phyloP scores from a whole-genome alignment of 495 filamentous ascomycete genomes.

The Pyronema domesticum region DNA sequence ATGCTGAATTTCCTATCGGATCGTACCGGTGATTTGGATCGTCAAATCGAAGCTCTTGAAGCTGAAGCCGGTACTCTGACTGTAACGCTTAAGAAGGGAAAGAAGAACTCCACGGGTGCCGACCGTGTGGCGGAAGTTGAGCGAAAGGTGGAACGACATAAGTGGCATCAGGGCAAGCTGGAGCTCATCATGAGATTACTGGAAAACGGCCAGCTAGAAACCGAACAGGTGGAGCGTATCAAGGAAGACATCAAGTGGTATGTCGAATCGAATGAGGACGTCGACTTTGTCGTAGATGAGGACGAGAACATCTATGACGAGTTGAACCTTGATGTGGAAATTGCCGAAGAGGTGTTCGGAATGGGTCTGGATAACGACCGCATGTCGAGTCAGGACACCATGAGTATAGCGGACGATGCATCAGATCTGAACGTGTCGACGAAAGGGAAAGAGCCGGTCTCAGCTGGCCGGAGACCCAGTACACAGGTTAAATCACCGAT shows the following conservation, averaged over 20 bases:
- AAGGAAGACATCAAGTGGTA: slow-evolving; percentile 92
- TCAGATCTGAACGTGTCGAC: slow-evolving; percentile 47
- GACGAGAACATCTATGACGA: slow-evolving; percentile 86
- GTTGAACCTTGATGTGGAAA: slow-evolving; percentile 72
- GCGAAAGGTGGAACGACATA: slow-evolving; percentile 71
- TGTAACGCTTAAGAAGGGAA: slow-evolving; percentile 82
- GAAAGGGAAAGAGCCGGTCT: slow-evolving; percentile 27
- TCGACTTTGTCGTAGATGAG: slow-evolving; percentile 84
- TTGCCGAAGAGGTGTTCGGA: slow-evolving; percentile 56
- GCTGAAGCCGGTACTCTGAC: slow-evolving; percentile 77
- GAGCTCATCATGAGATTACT: slow-evolving; percentile 78
- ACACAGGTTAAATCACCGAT: slow-evolving; percentile 86
- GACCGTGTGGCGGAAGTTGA: slow-evolving; percentile 79
- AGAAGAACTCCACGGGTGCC: slow-evolving; percentile 61
- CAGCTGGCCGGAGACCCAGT: slow-evolving; percentile 55
- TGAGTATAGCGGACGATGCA: slow-evolving; percentile 74
- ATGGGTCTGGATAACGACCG: slow-evolving; percentile 67
- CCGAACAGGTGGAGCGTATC: slow-evolving; percentile 62
- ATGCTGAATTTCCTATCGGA: slow-evolving; percentile 61
- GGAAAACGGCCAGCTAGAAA: slow-evolving; percentile 80
- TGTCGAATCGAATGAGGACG: slow-evolving; percentile 70
- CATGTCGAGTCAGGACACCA: slow-evolving; percentile 85
- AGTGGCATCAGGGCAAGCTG: slow-evolving; percentile 86
- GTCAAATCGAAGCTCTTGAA: slow-evolving; percentile 80
- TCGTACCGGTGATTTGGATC: slow-evolving; percentile 86